Evolutionary conservation across 768 basidiomycete species (phyloP).

Genomic region (button mushroom (Agaricus bisporus)): DNA sequence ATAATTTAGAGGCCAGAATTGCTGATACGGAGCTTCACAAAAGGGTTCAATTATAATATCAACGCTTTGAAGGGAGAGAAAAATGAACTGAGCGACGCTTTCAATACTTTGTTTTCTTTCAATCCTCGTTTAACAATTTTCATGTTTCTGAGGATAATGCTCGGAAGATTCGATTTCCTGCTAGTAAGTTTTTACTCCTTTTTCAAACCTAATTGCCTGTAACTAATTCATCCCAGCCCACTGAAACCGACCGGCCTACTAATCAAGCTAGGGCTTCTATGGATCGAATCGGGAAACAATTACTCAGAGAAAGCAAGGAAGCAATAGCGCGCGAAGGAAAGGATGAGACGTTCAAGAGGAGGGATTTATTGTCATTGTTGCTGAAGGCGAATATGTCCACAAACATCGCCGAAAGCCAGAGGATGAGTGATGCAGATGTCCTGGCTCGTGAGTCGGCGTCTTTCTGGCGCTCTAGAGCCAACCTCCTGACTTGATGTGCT

Average conservation of each 20-base stretch:
- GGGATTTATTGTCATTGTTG: slow-evolving; percentile 56
- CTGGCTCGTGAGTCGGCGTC: slow-evolving; percentile 35
- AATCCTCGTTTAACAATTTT: slow-evolving; percentile 29
- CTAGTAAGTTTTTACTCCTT: neutral
- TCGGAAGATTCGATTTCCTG: slow-evolving; percentile 23
- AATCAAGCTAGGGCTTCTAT: slow-evolving; percentile 34
- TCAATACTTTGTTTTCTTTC: slow-evolving; percentile 42
- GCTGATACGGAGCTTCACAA: no score
- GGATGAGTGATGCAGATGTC: slow-evolving; percentile 59
- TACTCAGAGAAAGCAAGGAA: slow-evolving; percentile 49
- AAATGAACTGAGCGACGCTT: slow-evolving; percentile 49
- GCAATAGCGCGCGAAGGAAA: slow-evolving; percentile 23
- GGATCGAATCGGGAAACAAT: slow-evolving; percentile 40
- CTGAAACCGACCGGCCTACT: slow-evolving; percentile 22
- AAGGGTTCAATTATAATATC: slow-evolving; percentile 31
- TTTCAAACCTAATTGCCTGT: neutral
- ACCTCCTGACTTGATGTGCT: neutral
- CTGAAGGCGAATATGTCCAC: slow-evolving; percentile 60
- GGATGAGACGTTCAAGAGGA: slow-evolving; percentile 27
- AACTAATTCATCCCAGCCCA: slow-evolving; percentile 19
- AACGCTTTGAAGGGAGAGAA: slow-evolving; percentile 25
- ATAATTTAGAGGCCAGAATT: no score
- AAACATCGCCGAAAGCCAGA: slow-evolving; percentile 48
- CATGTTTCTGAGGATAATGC: slow-evolving; percentile 23
- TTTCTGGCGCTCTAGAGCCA: neutral